Conservation (phyloP, 2,329 filamentous ascomycete species). For the Orbilia oligospora region DNA sequence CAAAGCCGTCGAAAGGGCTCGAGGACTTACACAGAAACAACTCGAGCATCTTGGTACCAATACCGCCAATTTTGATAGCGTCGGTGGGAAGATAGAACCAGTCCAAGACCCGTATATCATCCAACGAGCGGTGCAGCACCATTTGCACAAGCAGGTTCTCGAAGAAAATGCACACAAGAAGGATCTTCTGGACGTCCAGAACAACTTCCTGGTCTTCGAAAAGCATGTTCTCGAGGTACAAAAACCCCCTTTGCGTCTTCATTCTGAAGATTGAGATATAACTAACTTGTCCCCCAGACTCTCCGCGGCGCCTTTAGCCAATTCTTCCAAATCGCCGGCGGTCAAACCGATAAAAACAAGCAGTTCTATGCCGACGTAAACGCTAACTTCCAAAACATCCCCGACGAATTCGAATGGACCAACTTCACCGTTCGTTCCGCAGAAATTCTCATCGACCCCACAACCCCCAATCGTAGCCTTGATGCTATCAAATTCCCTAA, state of each 20-base stretch:
- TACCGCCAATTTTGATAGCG: slow-evolving; percentile 82
- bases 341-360: slow-evolving; percentile 85
- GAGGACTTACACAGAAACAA: slow-evolving; percentile 89
- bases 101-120: slow-evolving; percentile 90
- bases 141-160: slow-evolving; percentile 88
- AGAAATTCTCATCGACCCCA: slow-evolving; percentile 82
- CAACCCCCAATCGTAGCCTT: slow-evolving; percentile 79
- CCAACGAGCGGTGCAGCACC: slow-evolving; percentile 83
- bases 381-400: slow-evolving; percentile 80
- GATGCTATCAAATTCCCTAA: slow-evolving; percentile 87
- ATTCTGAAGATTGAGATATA: neutral
- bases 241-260: too few relatives aligned
- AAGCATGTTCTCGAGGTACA: slow-evolving; percentile 76
- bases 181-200: slow-evolving; percentile 91
- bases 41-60: slow-evolving; percentile 94
- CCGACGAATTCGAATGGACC: slow-evolving; percentile 91
- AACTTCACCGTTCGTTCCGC: slow-evolving; percentile 82
- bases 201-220: slow-evolving; percentile 89
- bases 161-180: slow-evolving; percentile 97
- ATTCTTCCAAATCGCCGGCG: slow-evolving; percentile 84
- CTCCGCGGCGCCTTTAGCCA: slow-evolving; percentile 85
- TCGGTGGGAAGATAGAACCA: slow-evolving; percentile 76
- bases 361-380: slow-evolving; percentile 85
- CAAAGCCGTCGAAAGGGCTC: slow-evolving; percentile 92
- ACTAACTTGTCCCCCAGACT: slow-evolving; percentile 70